These are phyloP conservation scores for Metarhizium rileyi DNA, from an alignment of 2,329 filamentous ascomycete species.

Conservation along the genomic window DNA sequence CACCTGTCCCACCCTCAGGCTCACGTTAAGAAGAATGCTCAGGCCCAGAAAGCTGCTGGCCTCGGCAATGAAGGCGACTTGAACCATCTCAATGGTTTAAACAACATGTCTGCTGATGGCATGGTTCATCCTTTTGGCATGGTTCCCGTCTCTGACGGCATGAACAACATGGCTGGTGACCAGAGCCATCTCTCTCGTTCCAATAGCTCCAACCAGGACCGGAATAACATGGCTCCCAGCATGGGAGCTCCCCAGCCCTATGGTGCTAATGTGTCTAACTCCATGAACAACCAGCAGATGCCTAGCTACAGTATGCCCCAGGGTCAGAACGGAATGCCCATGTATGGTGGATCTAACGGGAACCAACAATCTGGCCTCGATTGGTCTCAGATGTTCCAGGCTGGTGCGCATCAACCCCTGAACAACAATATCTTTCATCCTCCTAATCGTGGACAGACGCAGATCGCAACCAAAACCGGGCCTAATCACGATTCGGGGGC, in stretches of 20 bases:
- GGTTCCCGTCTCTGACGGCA: slow-evolving; percentile 45
- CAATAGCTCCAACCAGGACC: slow-evolving; percentile 47
- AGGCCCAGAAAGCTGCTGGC: slow-evolving; percentile 45
- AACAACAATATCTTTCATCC: slow-evolving; percentile 42
- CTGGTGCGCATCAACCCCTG: slow-evolving; percentile 57
- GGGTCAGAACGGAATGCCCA: slow-evolving; percentile 53
- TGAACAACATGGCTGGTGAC: slow-evolving; percentile 50
- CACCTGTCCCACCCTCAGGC: slow-evolving; percentile 90
- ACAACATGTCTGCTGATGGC: slow-evolving; percentile 46
- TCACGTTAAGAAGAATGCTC: slow-evolving; percentile 70
- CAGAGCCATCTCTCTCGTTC: slow-evolving; percentile 53
- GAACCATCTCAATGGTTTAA: slow-evolving; percentile 51
- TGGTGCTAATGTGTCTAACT: slow-evolving; percentile 45
- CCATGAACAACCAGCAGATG: slow-evolving; percentile 58
- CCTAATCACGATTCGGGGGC: slow-evolving; percentile 44
- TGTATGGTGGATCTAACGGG: slow-evolving; percentile 50
- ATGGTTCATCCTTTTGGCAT: slow-evolving; percentile 50
- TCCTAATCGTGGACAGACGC: slow-evolving; percentile 58
- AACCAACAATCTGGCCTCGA: slow-evolving; percentile 57
- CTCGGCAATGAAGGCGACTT: slow-evolving; percentile 44
- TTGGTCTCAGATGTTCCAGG: slow-evolving; percentile 71
- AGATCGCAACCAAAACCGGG: slow-evolving; percentile 61
- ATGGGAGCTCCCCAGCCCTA: slow-evolving; percentile 46
- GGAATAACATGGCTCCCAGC: slow-evolving; percentile 43
- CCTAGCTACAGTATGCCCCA: slow-evolving; percentile 55